A percentile compares a stretch with the other conserved stretches of the same genome.
Evolutionary conservation across 2,329 filamentous ascomycete genomes (phyloP).

Genomic region (Diaporthe sp.): DNA sequence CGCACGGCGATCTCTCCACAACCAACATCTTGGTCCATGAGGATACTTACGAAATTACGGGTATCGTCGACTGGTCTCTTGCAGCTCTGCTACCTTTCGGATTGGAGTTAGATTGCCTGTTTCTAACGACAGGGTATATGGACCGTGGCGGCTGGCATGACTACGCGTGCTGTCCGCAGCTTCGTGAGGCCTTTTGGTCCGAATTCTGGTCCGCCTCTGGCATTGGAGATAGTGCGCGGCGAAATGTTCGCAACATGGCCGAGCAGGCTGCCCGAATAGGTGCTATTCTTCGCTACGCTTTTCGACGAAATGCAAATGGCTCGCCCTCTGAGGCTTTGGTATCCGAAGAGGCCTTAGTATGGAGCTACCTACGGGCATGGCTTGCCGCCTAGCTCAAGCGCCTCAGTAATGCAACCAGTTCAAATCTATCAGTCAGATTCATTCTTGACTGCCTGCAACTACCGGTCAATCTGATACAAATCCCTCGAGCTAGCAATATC

Average conservation of each 20-base stretch:
- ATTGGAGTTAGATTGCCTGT: slow-evolving; percentile 33
- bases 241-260: slow-evolving; percentile 37
- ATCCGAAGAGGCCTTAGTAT: background rate
- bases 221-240: slow-evolving; percentile 37
- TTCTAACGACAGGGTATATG: slow-evolving; percentile 41
- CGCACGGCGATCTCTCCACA: slow-evolving; percentile 43
- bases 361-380: background rate
- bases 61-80: slow-evolving; percentile 45
- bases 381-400: background rate
- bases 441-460: no score
- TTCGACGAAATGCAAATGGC: slow-evolving; percentile 41
- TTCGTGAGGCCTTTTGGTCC: slow-evolving; percentile 42
- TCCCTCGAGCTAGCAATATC: background rate
- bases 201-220: no score
- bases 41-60: slow-evolving; percentile 40
- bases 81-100: slow-evolving; percentile 38
- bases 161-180: slow-evolving; percentile 39
- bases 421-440: background rate
- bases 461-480: background rate
- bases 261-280: slow-evolving; percentile 41
- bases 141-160: slow-evolving; percentile 42
- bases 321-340: slow-evolving; percentile 36
- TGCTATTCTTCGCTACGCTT: slow-evolving; percentile 42
- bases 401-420: background rate
- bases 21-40: slow-evolving; percentile 44